These are phyloP conservation scores for Acidomyces sp. DNA, from an alignment of 495 filamentous ascomycete genomes.

Conservation along the genomic window DNA sequence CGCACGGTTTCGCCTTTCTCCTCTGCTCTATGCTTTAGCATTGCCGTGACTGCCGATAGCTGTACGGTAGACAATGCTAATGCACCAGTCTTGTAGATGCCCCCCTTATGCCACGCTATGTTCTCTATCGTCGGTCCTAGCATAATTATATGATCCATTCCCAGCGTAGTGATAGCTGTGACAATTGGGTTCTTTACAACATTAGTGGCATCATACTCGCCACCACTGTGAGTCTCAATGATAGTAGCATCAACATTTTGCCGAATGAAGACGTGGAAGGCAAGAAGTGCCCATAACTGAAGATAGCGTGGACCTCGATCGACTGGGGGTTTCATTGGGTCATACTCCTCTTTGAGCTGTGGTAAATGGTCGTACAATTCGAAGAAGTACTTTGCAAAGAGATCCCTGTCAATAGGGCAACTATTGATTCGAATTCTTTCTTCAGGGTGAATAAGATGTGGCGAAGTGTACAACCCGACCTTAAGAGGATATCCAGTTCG, in stretches of 20 bases:
- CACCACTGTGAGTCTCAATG: conserved; percentile 19
- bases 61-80: conserved; percentile 16
- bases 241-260: conserved; percentile 21
- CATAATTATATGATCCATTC: conserved; percentile 20
- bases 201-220: conserved; percentile 24
- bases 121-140: conserved; percentile 20
- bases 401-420: conserved; percentile 9
- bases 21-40: conserved; percentile 12
- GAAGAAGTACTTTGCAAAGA: conserved; percentile 21
- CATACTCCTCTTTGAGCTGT: conserved; percentile 1
- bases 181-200: conserved; percentile 16
- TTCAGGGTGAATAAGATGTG: conserved; percentile 13
- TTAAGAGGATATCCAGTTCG: conserved; percentile 19
- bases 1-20: conserved; percentile 12
- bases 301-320: conserved; percentile 40
- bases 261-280: conserved; percentile 21
- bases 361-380: conserved; percentile 16
- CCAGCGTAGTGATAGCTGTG: conserved; percentile 21
- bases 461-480: conserved; percentile 23
- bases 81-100: conserved; percentile 22
- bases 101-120: conserved; percentile 25
- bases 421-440: conserved; percentile 24
- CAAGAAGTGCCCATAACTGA: conserved; percentile 27
- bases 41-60: not conserved
- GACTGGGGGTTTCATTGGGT: not conserved